These are phyloP conservation scores for Backusella sp. DNA, from an alignment of 192 early-diverging fungal genomes.

Conservation along the genomic window DNA sequence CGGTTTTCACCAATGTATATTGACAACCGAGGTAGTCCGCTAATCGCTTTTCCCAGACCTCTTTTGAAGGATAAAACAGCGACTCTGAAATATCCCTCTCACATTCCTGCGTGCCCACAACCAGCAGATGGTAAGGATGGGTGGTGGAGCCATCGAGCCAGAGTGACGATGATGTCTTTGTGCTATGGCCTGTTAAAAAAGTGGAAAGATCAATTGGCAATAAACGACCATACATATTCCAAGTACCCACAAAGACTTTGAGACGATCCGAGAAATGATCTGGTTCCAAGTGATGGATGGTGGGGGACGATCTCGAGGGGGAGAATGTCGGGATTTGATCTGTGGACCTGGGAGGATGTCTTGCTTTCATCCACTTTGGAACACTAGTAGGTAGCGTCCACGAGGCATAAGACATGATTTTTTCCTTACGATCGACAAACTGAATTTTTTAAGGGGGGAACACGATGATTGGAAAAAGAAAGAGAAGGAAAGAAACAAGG, in stretches of 20 bases:
- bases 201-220: conserved; percentile 35
- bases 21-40: conserved; percentile 35
- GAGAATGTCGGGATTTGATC: neutral
- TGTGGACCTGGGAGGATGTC: neutral
- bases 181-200: conserved; percentile 32
- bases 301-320: neutral
- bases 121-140: conserved; percentile 51
- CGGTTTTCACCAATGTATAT: conserved; percentile 46
- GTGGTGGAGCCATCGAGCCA: neutral
- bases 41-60: conserved; percentile 43
- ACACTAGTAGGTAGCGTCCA: neutral
- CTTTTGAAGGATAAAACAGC: conserved; percentile 50
- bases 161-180: neutral
- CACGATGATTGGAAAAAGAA: neutral
- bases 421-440: neutral
- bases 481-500: neutral
- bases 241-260: conserved; percentile 56
- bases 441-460: neutral
- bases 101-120: conserved; percentile 57
- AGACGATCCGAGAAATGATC: conserved; percentile 26
- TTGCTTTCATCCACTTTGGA: neutral
- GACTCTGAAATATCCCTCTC: conserved; percentile 53
- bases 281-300: neutral
- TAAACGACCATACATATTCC: conserved; percentile 55
- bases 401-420: neutral